These are phyloP conservation scores for Blastomyces percursus DNA, from an alignment of 2,329 filamentous ascomycete genomes.

Conservation along the genomic window DNA sequence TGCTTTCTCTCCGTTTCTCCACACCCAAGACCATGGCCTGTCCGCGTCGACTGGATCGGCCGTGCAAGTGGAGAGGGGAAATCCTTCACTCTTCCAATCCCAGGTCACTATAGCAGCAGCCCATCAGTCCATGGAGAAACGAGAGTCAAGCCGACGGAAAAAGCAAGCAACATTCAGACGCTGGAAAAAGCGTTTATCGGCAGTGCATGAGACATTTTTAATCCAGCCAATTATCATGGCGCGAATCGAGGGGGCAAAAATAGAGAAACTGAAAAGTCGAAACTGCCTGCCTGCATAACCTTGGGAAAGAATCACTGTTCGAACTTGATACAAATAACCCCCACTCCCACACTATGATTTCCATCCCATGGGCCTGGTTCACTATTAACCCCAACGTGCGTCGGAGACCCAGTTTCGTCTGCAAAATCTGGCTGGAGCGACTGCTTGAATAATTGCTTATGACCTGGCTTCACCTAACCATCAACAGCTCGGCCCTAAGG, in stretches of 20 bases:
- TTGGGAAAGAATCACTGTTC: not conserved
- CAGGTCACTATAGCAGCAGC: not conserved
- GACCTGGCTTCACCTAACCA: not conserved
- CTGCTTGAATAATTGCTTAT: not conserved
- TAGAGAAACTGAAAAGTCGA: not conserved
- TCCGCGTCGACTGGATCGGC: not conserved
- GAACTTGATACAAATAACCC: not conserved
- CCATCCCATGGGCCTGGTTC: slow-evolving; percentile 2
- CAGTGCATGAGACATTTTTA: not conserved
- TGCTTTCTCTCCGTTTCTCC: not conserved
- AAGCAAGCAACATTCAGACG: not conserved
- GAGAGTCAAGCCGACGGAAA: not conserved
- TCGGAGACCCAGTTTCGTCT: not conserved
- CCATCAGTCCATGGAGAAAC: not conserved
- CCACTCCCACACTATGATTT: not conserved
- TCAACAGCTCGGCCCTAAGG: not conserved
- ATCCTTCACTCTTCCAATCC: not conserved
- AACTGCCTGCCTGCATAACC: not conserved
- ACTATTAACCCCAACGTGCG: not conserved
- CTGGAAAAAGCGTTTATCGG: not conserved
- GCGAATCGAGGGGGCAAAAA: not conserved
- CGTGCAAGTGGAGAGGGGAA: not conserved
- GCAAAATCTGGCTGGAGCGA: not conserved
- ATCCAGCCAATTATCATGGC: not conserved
- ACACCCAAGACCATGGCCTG: not conserved